Conservation (phyloP, 2,329 filamentous ascomycete genomes). For the Ceratocystis cubensis region DNA sequence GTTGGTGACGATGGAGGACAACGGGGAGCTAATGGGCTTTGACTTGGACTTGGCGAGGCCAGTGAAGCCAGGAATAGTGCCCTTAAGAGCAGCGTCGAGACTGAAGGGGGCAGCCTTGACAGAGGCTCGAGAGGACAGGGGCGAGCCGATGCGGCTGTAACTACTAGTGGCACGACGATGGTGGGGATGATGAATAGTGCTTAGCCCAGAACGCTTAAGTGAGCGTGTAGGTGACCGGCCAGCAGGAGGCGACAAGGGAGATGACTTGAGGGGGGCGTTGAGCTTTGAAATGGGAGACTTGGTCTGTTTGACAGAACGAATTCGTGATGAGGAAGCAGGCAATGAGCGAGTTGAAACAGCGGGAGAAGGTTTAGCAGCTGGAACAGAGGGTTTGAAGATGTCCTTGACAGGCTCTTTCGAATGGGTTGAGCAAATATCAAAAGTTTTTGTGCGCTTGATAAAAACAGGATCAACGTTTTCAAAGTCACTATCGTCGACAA, state of each 20-base stretch:
- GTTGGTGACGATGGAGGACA: constrained; percentile 26
- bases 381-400: constrained; percentile 37
- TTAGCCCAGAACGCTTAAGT: constrained; percentile 53
- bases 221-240: constrained; percentile 64
- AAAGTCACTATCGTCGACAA: constrained; percentile 38
- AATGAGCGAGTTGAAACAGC: constrained; percentile 28
- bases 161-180: constrained; percentile 45
- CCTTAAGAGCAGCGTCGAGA: constrained; percentile 69
- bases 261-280: constrained; percentile 33
- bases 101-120: constrained; percentile 55
- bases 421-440: constrained; percentile 25
- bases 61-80: constrained; percentile 54
- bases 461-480: constrained; percentile 52
- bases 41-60: constrained; percentile 29
- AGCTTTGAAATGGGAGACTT: constrained; percentile 40
- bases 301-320: constrained; percentile 38
- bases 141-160: constrained; percentile 59
- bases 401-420: constrained; percentile 33
- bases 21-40: constrained; percentile 23
- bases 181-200: constrained; percentile 38
- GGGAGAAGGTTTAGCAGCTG: constrained; percentile 24
- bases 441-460: constrained; percentile 47
- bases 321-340: constrained; percentile 29
- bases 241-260: constrained; percentile 45
- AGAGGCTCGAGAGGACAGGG: constrained; percentile 41